Base-by-base conservation (phyloP, 208 protist genomes). In the Dictyostelium gargantuum region DNA sequence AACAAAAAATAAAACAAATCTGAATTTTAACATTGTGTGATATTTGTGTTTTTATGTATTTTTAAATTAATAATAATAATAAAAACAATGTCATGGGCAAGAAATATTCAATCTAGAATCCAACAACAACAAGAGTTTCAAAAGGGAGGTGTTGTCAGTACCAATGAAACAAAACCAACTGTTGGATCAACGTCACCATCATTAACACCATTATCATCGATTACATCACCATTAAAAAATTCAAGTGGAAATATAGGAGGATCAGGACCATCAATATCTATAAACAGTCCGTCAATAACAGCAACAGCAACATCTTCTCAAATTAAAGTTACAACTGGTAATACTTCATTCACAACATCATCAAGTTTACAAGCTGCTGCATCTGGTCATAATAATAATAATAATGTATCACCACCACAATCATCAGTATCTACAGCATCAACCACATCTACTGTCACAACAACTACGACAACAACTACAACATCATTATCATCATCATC, bases 81-180 rank as follows among this genome's bases (percentile, higher is more conserved):
- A 29, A 63, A 44, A 91, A 84, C 4, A 23, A 70, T 70, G 38
- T 48, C 54, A 70, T 86, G 81, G 81, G 61, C 81, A 35, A 74
- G 66, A 63, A 85, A 85, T 85, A 74, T 85, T 26, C 81, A 86
- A 50, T 19, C 21, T 58, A 54, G 81, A 58, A 50, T 66, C 2
- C 81, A 74, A 66, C 46, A 77, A 66, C 32, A 66, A 15, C 79
- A 84, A 72, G 54, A 61, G 11, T 26, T 72, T n/a, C 58, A 40
- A 38, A 56, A 48, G 29, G 13, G 29, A 44, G 48, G 35, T 50
- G 23, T 15, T 38, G 52, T 29, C 15, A 29, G 11, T 29, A 17
- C 6, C 46, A n/a, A n/a, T 23, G 19, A 19, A 46, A 11, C 10
- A 42, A n/a, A n/a, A n/a, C 48, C 32, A 48, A 26, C 17, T 29